phyloP scores from a whole-genome alignment of 768 basidiomycete genomes.

The Inosperma sp. region DNA sequence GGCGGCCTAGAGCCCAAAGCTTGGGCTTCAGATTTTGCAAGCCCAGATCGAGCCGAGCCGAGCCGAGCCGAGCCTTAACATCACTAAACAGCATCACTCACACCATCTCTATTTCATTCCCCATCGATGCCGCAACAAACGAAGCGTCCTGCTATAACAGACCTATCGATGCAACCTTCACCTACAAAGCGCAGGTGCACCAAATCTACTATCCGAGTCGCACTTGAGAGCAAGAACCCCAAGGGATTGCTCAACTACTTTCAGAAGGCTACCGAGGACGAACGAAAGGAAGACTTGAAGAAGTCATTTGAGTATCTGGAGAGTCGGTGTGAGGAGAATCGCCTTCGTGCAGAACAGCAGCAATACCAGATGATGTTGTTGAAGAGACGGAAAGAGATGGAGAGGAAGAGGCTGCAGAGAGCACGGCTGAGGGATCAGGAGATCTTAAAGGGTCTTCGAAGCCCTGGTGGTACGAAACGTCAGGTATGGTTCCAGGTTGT shows the following conservation, averaged over 20 bases:
- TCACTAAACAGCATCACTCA: no score
- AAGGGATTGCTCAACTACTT: neutral
- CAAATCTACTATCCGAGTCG: neutral
- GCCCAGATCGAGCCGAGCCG: no score
- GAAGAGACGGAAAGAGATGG: neutral
- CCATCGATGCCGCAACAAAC: no score
- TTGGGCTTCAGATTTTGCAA: no score
- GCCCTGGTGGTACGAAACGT: neutral
- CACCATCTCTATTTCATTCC: no score
- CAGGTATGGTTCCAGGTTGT: neutral
- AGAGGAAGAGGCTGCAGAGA: neutral
- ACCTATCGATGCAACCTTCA: neutral
- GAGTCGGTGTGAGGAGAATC: neutral
- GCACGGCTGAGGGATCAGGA: neutral
- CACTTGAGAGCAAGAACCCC: neutral
- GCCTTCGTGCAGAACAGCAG: neutral
- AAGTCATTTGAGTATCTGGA: neutral
- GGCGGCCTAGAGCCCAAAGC: no score
- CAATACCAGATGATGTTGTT: neutral
- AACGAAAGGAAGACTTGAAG: neutral
- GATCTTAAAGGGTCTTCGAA: neutral
- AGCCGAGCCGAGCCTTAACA: no score
- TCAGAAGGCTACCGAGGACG: neutral
- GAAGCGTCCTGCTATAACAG: no score
- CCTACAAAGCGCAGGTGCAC: neutral